These are phyloP conservation scores for Penicillium waksmanii DNA, from an alignment of 495 filamentous ascomycete species.

Conservation along the genomic window DNA sequence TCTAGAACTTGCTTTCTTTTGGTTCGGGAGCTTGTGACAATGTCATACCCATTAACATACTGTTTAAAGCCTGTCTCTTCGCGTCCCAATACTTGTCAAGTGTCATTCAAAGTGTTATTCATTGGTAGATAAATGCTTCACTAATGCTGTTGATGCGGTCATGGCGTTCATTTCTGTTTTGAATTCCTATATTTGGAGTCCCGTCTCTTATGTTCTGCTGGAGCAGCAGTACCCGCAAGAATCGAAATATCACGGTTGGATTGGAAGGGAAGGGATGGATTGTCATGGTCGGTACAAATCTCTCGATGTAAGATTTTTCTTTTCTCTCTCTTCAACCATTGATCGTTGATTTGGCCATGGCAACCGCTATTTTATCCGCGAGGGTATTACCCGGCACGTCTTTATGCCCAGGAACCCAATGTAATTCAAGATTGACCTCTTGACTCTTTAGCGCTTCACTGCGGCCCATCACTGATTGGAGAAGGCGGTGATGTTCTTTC, in stretches of 20 bases:
- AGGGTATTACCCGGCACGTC: neutral
- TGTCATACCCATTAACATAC: too few species aligned
- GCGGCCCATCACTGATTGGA: neutral
- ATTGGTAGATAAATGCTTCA: neutral
- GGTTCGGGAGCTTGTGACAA: too few species aligned
- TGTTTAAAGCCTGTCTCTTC: too few species aligned
- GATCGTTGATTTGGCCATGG: neutral
- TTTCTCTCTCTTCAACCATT: too few species aligned
- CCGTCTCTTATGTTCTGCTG: neutral
- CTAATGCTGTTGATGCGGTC: neutral
- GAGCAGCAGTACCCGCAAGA: neutral
- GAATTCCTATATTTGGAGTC: slow-evolving; percentile 9
- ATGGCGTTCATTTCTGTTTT: slow-evolving; percentile 2
- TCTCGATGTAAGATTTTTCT: too few species aligned
- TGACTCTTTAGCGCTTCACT: neutral
- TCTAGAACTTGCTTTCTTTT: too few species aligned
- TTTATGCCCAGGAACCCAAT: neutral
- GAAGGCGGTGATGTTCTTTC: too few species aligned
- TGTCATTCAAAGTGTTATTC: too few species aligned
- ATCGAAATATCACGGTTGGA: neutral
- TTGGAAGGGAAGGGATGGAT: too few species aligned
- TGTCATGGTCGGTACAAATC: too few species aligned
- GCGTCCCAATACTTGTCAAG: too few species aligned
- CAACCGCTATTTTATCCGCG: neutral
- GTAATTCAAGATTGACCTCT: neutral